Evolutionary conservation across 2,329 filamentous ascomycete species (phyloP).

Genomic region (Metarhizium rileyi): DNA sequence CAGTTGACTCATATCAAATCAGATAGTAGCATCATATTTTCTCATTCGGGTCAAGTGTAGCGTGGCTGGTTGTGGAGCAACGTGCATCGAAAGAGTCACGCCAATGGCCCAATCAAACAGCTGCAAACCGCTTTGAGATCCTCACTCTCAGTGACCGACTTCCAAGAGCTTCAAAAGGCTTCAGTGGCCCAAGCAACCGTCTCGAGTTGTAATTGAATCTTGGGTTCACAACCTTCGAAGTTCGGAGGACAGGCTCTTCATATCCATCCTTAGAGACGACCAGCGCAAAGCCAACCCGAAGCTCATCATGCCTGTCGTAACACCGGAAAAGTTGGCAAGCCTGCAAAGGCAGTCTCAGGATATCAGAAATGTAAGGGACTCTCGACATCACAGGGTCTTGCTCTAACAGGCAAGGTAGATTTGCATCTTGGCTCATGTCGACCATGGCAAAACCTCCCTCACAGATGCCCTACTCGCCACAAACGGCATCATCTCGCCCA

Average conservation of each 20-base stretch:
- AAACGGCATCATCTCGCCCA: conserved; percentile 98
- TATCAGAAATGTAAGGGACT: conserved; percentile 72
- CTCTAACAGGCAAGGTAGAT: conserved; percentile 45
- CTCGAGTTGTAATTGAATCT: background rate
- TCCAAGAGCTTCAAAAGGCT: conserved; percentile 1
- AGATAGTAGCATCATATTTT: background rate
- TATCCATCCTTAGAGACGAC: background rate
- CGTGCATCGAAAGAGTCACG: conserved; percentile 7
- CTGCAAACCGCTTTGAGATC: background rate
- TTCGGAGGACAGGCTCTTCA: background rate
- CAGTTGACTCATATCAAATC: conserved; percentile 4
- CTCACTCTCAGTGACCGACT: background rate
- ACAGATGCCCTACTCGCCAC: conserved; percentile 94
- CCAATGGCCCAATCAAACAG: conserved; percentile 7
- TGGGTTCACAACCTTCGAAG: background rate
- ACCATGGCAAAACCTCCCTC: conserved; percentile 96
- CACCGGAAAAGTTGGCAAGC: conserved; percentile 78
- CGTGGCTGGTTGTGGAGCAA: conserved; percentile 4
- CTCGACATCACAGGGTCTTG: background rate
- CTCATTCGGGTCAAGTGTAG: conserved; percentile 1
- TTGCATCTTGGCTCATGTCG: conserved; percentile 91
- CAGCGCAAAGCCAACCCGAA: background rate
- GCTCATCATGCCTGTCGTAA: conserved; percentile 77
- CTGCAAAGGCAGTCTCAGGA: conserved; percentile 82
- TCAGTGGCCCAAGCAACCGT: background rate